Base-by-base conservation (phyloP, 1,284 basidiomycete genomes). In the Pisolithus thermaeus region DNA sequence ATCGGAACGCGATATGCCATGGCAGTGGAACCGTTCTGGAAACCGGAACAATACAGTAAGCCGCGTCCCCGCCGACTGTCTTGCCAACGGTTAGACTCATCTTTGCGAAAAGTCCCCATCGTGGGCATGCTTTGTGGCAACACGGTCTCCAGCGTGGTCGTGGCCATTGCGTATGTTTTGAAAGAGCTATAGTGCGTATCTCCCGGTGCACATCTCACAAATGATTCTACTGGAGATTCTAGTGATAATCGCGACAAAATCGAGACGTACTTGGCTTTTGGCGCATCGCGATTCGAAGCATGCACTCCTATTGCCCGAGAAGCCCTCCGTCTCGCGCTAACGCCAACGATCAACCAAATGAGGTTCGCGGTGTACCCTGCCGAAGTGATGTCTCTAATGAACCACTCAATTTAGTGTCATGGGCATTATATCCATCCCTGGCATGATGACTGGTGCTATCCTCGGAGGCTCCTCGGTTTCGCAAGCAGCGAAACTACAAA, bases 401-500 rank as follows among this genome's bases (percentile, higher is more conserved):
- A 4, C 8, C 39, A 30, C 28, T 11, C 28, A 30, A 27, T n/a
- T 1, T 61, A 90, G 88, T 63, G 87, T 92, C 43, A 77, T 90
- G 18, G 89, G 90, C 5, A 83, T 92, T 48, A 91, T 92, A 52
- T 69, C 80, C 11, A 85, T 84, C 50, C 84, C 84, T 1, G 76
- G 68, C 3, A 91, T 91, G 87, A 92, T 93, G 89, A 92, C 88
- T 0, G 90, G 91, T 59, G 89, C 90, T 1, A 87, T 93, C 56
- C 81, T 93, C 16, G 91, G 89, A 22, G 91, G 90, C 0, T 81
- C 87, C 32, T 84, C 83, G 28, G 88, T 93, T 46, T 78, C 89
- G 45, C 89, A 92, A 68, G 91, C 91, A 0, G 88, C 89, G 1
- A 81, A 83, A 47, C 70, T 93, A 9, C 91, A 93, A 62, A 92